phyloP scores from a whole-genome alignment of 192 early-diverging fungal species.

The Gaertneriomyces semiglobifer region DNA sequence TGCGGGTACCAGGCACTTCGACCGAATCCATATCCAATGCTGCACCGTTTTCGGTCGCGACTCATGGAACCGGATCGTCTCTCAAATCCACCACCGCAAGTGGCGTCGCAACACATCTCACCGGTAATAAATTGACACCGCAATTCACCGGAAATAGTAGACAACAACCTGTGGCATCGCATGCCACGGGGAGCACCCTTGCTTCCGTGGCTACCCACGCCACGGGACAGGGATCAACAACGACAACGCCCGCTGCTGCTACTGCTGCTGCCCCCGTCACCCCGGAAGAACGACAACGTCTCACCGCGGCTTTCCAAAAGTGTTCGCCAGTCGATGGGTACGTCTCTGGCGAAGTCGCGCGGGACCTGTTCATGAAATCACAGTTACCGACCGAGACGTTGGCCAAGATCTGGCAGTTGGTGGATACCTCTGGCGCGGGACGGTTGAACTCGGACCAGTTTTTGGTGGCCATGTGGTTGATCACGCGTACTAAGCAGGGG shows the following conservation, averaged over 20 bases:
- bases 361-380: slow-evolving; percentile 75
- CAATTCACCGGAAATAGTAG: slow-evolving; percentile 9
- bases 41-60: slow-evolving; percentile 1
- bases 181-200: too few relatives aligned
- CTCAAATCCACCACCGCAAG: neutral
- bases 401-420: slow-evolving; percentile 77
- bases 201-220: too few relatives aligned
- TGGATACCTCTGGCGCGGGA: slow-evolving; percentile 69
- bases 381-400: slow-evolving; percentile 74
- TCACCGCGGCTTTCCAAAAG: slow-evolving; percentile 57
- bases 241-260: too few relatives aligned
- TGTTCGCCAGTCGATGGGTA: slow-evolving; percentile 54
- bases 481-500: slow-evolving; percentile 76
- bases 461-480: slow-evolving; percentile 85
- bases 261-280: slow-evolving; percentile 5
- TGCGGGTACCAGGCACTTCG: slow-evolving; percentile 13
- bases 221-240: too few relatives aligned
- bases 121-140: slow-evolving; percentile 4
- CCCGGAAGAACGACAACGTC: slow-evolving; percentile 57
- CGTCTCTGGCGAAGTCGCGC: slow-evolving; percentile 58
- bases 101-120: slow-evolving; percentile 10
- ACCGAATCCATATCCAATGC: slow-evolving; percentile 2
- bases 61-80: slow-evolving; percentile 1
- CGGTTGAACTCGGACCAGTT: slow-evolving; percentile 79
- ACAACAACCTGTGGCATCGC: too few relatives aligned